phyloP scores from a whole-genome alignment of 305 asterid genomes.

The Rubia tinctorum region DNA sequence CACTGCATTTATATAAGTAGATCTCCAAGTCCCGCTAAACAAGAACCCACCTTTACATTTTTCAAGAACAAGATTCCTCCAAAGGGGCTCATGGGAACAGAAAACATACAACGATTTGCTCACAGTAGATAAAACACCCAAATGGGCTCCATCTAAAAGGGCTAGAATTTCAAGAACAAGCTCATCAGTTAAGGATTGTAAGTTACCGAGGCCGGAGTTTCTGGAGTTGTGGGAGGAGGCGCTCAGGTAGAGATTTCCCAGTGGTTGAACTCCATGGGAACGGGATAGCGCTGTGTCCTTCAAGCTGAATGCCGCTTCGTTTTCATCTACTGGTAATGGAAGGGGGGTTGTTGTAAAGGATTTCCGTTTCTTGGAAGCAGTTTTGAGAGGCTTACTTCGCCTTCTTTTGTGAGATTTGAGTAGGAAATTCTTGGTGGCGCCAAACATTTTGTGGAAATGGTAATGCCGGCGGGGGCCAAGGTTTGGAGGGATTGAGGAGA shows the following conservation, averaged over 20 bases:
- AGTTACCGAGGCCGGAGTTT: conserved; percentile 73
- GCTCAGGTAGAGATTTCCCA: conserved; percentile 80
- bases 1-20: conserved; percentile 40
- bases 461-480: conserved; percentile 15
- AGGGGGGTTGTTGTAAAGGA: conserved; percentile 9
- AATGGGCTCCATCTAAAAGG: conserved; percentile 52
- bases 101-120: conserved; percentile 64
- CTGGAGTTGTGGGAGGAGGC: conserved; percentile 59
- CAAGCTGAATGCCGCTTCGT: conserved; percentile 61
- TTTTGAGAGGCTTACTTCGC: conserved; percentile 28
- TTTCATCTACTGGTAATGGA: conserved; percentile 27
- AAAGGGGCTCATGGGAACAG: conserved; percentile 89
- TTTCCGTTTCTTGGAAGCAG: conserved; percentile 26
- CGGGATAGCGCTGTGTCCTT: conserved; percentile 56
- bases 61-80: conserved; percentile 86
- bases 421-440: conserved; percentile 39
- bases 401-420: conserved; percentile 34
- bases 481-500: not conserved
- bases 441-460: conserved; percentile 42
- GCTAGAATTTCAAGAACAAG: conserved; percentile 65
- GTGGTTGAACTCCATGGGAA: conserved; percentile 85
- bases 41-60: conserved; percentile 53
- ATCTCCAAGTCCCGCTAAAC: conserved; percentile 67
- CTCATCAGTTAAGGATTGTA: conserved; percentile 29
- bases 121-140: conserved; percentile 61